A percentile compares a stretch with the other conserved stretches of the same genome.
Evolutionary conservation across 2,329 filamentous ascomycete species (phyloP).

Genomic region (Pleoardoris graminearum): DNA sequence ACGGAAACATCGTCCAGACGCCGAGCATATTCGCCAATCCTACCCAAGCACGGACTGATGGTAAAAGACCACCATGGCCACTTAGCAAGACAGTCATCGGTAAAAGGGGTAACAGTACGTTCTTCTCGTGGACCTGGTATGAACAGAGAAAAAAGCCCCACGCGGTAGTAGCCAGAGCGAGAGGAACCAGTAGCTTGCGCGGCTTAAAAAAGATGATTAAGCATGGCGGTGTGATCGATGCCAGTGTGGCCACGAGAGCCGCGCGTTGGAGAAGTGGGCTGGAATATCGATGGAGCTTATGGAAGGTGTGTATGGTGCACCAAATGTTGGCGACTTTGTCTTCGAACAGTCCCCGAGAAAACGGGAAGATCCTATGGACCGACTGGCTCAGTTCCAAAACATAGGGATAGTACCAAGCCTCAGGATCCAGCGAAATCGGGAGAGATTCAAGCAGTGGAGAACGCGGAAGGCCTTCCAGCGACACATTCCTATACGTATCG

Average conservation of each 20-base stretch:
- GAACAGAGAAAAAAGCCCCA: constrained; percentile 99
- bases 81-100: constrained; percentile 90
- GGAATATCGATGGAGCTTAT: constrained; percentile 82
- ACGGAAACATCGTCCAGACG: constrained; percentile 90
- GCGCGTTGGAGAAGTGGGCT: constrained; percentile 71
- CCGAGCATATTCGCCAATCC: constrained; percentile 93
- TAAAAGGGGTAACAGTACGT: constrained; percentile 85
- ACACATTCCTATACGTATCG: constrained; percentile 67
- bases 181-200: constrained; percentile 73
- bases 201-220: constrained; percentile 78
- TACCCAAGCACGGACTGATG: constrained; percentile 82
- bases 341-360: constrained; percentile 93
- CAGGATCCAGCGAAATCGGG: constrained; percentile 60
- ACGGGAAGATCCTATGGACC: constrained; percentile 92
- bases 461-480: constrained; percentile 60
- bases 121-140: constrained; percentile 99
- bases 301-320: constrained; percentile 86
- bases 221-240: constrained; percentile 78
- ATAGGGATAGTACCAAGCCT: constrained; percentile 72
- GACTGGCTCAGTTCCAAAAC: constrained; percentile 80
- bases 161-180: constrained; percentile 78
- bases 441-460: constrained; percentile 66
- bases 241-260: constrained; percentile 74
- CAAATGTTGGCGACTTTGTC: constrained; percentile 99
- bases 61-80: constrained; percentile 74